Base-by-base conservation (phyloP, 345 rosid genomes). In the Eucalyptus sp. region DNA sequence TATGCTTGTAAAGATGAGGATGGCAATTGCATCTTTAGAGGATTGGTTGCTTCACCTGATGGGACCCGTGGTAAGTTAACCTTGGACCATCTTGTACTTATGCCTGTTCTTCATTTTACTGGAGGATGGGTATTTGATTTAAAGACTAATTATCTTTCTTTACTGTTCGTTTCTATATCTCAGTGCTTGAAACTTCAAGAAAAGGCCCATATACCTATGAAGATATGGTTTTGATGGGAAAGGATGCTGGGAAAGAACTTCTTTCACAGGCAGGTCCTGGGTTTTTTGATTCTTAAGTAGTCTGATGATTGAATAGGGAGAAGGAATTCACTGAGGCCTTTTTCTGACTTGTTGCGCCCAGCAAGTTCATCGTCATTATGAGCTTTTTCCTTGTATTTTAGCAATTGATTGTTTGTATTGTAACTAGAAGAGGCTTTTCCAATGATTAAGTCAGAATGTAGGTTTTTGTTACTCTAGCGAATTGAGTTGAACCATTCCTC, bases 181-280 rank as follows among this genome's bases (percentile, higher is more conserved):
- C 98, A 98, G 99, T 98, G 54, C 97, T 96, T 88, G 98, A 98
- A 91, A 97, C 99, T 88, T 94, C 96, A 46, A 95, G 99, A 91
- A 94, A 95, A 92, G 98, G 99, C 48, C 89, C 93, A 7, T 96
- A 96, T 88, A 91, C 92, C 31, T 90, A 89, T 48, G 95, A 96
- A 86, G 98, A 96, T 89, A 97, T 97, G 99, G 91, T 97, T 81
- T 29, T 88, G 90, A 95, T 96, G 96, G 99, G 98, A 87, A 95
- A 93, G 90, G 99, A 97, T 90, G 99, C 99, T 1, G 99, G 99
- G 79, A 91, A 96, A 88, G 99, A 98, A 91, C 96, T 98, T 84
- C 99, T 97, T 86, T 93, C 96, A 22, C 92, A 80, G 76, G 96
- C 97, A 85, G 98, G 99, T 87, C 97, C 96, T 49, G 96, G 99